phyloP scores from a whole-genome alignment of 129 eudicot genomes.

The Centaurea solstitialis region DNA sequence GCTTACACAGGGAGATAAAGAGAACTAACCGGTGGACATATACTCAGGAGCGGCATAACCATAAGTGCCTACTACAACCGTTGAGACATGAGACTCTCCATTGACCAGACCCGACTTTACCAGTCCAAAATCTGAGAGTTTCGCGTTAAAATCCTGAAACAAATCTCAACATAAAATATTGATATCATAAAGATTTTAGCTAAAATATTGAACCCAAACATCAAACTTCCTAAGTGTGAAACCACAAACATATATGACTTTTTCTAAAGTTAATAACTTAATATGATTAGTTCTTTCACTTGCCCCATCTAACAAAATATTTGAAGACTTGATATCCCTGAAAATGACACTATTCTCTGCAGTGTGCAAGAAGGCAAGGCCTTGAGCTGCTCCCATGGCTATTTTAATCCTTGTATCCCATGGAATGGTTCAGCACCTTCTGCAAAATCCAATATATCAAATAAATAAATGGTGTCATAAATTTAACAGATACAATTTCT shows the following conservation, averaged over 20 bases:
- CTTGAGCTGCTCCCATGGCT: constrained; percentile 35
- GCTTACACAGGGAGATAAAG: background rate
- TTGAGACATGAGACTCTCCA: constrained; percentile 66
- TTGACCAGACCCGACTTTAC: constrained; percentile 59
- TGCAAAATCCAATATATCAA: background rate
- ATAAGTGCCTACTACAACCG: constrained; percentile 57
- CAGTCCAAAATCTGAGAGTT: constrained; percentile 76
- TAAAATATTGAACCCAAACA: background rate
- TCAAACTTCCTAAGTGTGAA: background rate
- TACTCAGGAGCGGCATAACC: constrained; percentile 87
- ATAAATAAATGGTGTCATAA: background rate
- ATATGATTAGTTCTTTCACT: background rate
- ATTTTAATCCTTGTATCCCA: constrained; percentile 32
- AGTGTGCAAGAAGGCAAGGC: constrained; percentile 37
- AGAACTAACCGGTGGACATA: constrained; percentile 56
- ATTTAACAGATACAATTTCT: background rate
- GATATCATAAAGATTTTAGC: background rate
- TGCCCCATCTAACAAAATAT: constrained; percentile 66
- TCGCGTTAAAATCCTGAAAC: constrained; percentile 55
- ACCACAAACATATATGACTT: too few relatives aligned
- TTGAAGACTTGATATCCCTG: constrained; percentile 71
- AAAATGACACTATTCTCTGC: constrained; percentile 48
- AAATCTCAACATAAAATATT: background rate
- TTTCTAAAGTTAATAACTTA: too few relatives aligned
- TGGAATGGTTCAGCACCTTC: constrained; percentile 20